Base-by-base conservation (phyloP, 1,284 basidiomycete genomes). In the Boletus semigastroideus region DNA sequence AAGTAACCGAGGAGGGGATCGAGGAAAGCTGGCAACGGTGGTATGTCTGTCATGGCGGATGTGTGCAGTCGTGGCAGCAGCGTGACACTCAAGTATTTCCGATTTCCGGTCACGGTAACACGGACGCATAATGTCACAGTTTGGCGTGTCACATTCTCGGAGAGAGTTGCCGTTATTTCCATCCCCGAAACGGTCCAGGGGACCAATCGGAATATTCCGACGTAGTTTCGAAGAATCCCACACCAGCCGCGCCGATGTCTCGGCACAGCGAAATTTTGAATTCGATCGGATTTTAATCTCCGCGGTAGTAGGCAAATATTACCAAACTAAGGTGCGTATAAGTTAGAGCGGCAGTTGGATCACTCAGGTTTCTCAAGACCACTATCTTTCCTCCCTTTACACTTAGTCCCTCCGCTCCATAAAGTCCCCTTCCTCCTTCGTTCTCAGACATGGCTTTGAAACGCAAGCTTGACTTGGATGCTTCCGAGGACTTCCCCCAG, bases 401-500 rank as follows among this genome's bases (percentile, higher is more conserved):
- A 16, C 16, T 31, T 25, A 57, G 8, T 36, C 19, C 8, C 7
- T 69, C 64, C 27, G 12, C 34, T 49, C 37, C 38, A 19, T 37
- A 34, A 42, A 53, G 46, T 49, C 31, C 65, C 67, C 58, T 58
- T 51, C 42, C 25, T 17, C 64, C 67, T 58, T 64, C 63, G 47
- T 52, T 42, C 52, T 54, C 42, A 54, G 51, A 36, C 56, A 89
- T 89, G 86, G 75, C 80, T 42, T 59, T 87, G 64, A 90, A 90
- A 68, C 79, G 88, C 66, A 90, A 90, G 73, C 76, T 87, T 52
- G 82, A 83, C 54, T 58, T 75, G 34, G 83, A 84, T 58, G 69
- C 74, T 46, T 79, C 80, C 56, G 80, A 83, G 60, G 75, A 73
- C 56, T 72, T 67, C 52, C 77, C 71, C 55, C 74, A 72, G 61